phyloP scores from a whole-genome alignment of 2,329 filamentous ascomycete species.

The Chrysoporthe puriensis region DNA sequence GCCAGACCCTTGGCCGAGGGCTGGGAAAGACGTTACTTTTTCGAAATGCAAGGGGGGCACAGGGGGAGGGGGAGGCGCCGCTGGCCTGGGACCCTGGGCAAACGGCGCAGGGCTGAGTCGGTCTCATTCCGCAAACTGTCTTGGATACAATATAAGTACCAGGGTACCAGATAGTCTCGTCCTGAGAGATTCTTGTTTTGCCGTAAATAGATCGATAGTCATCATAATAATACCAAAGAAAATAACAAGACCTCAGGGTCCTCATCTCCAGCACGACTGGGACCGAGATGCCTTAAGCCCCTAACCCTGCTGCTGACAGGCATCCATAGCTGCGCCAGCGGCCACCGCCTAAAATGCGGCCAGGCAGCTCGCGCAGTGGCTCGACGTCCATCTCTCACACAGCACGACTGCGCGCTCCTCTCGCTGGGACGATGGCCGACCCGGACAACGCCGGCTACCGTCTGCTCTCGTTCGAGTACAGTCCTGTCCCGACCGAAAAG shows the following conservation, averaged over 20 bases:
- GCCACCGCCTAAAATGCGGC: background rate
- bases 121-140: too few species aligned
- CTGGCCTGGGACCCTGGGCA: too few species aligned
- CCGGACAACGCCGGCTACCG: conserved; percentile 21
- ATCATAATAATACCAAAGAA: background rate
- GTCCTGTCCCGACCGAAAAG: background rate
- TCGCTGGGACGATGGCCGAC: conserved; percentile 16
- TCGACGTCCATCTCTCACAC: background rate
- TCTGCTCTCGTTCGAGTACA: conserved; percentile 25
- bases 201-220: too few species aligned
- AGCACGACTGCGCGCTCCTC: background rate
- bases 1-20: too few species aligned
- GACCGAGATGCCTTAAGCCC: background rate
- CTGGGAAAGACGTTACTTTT: too few species aligned
- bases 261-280: background rate
- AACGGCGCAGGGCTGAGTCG: too few species aligned
- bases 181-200: too few species aligned
- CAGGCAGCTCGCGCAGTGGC: background rate
- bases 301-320: conserved; percentile 7
- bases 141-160: too few species aligned
- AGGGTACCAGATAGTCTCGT: too few species aligned
- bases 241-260: background rate
- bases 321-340: background rate
- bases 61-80: too few species aligned
- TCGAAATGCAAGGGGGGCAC: too few species aligned